Percentiles rank a stretch among this genome's conserved stretches.
Evolutionary conservation across 768 basidiomycete genomes (phyloP).

Genomic region (Hypsizygus marmoreus): DNA sequence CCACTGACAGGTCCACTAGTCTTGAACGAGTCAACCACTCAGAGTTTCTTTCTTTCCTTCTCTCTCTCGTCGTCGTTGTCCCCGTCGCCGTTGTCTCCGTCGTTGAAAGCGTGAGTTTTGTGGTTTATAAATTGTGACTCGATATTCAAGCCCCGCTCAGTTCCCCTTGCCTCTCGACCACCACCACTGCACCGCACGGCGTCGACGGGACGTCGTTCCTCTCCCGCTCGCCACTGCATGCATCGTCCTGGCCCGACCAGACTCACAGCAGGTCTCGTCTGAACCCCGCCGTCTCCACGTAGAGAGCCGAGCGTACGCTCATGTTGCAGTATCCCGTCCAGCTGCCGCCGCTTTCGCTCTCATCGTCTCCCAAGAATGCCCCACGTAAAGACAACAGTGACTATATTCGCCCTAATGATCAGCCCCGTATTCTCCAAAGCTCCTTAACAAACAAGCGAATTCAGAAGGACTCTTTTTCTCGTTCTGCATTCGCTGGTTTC

Average conservation of each 20-base stretch:
- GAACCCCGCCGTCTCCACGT: conserved; percentile 34
- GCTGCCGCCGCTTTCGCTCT: conserved; percentile 42
- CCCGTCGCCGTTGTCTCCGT: conserved; percentile 20
- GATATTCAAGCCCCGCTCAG: conserved; percentile 12
- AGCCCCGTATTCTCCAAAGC: conserved; percentile 20
- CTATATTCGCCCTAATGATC: conserved; percentile 46
- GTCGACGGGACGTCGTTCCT: conserved; percentile 30
- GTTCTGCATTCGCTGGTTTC: conserved; percentile 28
- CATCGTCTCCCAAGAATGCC: conserved; percentile 33
- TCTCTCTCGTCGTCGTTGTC: conserved; percentile 28
- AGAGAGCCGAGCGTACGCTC: conserved; percentile 38
- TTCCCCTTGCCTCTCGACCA: conserved; percentile 15
- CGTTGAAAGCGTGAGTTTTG: conserved; percentile 9
- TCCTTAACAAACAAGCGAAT: conserved; percentile 38
- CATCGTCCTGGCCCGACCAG: conserved; percentile 45
- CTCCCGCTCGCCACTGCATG: conserved; percentile 38
- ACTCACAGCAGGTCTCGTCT: conserved; percentile 63
- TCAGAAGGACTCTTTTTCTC: conserved; percentile 37
- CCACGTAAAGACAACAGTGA: conserved; percentile 34
- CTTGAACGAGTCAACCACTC: conserved; percentile 2
- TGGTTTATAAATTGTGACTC: not conserved
- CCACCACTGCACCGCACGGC: conserved; percentile 16
- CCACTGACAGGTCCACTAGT: not conserved
- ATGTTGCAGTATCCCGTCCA: conserved; percentile 65
- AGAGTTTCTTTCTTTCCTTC: conserved; percentile 21